Base-by-base conservation (phyloP, 495 filamentous ascomycete species). In the Penicillium cinerascens region DNA sequence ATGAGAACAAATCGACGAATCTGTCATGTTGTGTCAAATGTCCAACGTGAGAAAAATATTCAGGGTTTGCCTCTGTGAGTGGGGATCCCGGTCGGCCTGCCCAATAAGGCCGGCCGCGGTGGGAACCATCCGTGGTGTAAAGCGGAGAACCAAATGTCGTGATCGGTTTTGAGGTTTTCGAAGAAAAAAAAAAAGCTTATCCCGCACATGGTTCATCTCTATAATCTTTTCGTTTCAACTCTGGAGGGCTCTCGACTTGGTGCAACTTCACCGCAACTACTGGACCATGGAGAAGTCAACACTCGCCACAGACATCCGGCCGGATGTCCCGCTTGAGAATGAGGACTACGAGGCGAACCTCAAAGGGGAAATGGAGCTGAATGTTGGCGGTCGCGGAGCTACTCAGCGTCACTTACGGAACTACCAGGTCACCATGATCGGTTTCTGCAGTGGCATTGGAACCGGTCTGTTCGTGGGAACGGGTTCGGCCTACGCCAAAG, bases 381-480 rank as follows among this genome's bases (percentile, higher is more conserved):
- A 70, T 56, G 63, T 70, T 3, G 69, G 69, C 33, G 69, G 69
- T 26, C 68, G 68, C 20, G 70, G 60, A 36, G 60, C 60, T 1
- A 61, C 65, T 17, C 70, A 73, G 58, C 64, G 70, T 17, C 66
- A 68, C 8, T 61, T 73, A 42, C 63, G 63, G 39, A 68, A 70
- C 44, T 73, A 73, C 23, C 70, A 73, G 49, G 59, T 73, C 29
- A 64, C 57, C 44, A 73, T 73, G 70, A 73, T 73, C 47, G 70
- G 66, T 5, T 67, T 73, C 54, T 70, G 65, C 52, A 58, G 70
- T 53, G 70, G 68, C 33, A 69, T 90, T 61, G 88, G 87, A 18
- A 91, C 87, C 5, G 87, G 87, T 60, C 72, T 91, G 45, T 91
- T 91, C 72, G 66, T 91, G 23, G 86, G 88, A 53, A 87, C 83